A percentile compares a stretch with the other conserved stretches of the same genome.
These are phyloP conservation scores for Epichloe glyceriae DNA, from an alignment of 2,329 filamentous ascomycete genomes.

Conservation along the genomic window DNA sequence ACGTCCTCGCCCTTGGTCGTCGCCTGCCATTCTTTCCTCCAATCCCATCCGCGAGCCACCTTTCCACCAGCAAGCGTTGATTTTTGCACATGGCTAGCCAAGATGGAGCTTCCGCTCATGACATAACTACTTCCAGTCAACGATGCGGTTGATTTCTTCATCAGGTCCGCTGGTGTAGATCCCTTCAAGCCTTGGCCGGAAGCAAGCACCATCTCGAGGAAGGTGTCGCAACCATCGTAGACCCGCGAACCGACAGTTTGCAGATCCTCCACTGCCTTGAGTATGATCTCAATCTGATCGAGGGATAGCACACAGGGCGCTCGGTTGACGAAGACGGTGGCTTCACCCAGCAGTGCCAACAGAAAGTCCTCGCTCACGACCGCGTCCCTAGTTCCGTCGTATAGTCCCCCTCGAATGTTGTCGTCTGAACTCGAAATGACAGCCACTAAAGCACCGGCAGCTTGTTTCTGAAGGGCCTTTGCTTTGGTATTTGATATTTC, in stretches of 20 bases:
- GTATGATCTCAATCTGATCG: constrained; percentile 59
- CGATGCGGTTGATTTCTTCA: constrained; percentile 44
- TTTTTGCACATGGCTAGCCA: constrained; percentile 49
- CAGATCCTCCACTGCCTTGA: constrained; percentile 69
- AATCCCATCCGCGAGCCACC: constrained; percentile 58
- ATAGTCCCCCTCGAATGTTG: constrained; percentile 81
- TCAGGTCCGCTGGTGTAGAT: constrained; percentile 50
- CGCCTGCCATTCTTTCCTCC: constrained; percentile 62
- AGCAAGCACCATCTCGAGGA: constrained; percentile 62
- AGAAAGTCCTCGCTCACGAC: constrained; percentile 84
- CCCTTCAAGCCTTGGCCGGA: constrained; percentile 51
- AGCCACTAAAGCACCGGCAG: constrained; percentile 63
- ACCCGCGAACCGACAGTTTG: constrained; percentile 63
- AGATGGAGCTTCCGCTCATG: constrained; percentile 61
- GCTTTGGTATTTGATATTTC: constrained; percentile 26
- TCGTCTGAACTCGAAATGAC: constrained; percentile 78
- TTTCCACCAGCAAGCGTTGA: constrained; percentile 43
- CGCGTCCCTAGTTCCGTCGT: constrained; percentile 66
- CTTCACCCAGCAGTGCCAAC: constrained; percentile 71
- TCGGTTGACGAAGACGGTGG: constrained; percentile 60
- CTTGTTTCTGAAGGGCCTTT: constrained; percentile 49
- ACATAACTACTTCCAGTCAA: constrained; percentile 50
- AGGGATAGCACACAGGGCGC: constrained; percentile 43
- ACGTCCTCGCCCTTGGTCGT: constrained; percentile 54
- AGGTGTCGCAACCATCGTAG: constrained; percentile 63